These are phyloP conservation scores for Kentomonas sorsogonicus DNA, from an alignment of 208 protist genomes.

Conservation along the genomic window DNA sequence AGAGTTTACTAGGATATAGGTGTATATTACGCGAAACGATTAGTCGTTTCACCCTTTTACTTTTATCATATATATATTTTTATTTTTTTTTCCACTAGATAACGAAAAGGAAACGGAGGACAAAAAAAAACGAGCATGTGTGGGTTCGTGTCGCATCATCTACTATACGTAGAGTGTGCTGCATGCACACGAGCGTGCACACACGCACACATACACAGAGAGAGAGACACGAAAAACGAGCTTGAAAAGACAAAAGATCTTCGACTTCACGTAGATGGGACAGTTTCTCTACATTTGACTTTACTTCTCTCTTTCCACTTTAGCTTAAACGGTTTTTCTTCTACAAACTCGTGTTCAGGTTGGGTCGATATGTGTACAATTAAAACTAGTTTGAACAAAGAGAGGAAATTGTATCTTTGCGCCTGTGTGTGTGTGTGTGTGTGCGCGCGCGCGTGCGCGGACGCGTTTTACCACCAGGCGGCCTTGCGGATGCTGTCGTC, in stretches of 20 bases:
- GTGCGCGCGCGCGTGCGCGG: too few relatives aligned
- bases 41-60: too few relatives aligned
- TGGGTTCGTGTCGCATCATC: neutral
- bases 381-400: slow-evolving; percentile 5
- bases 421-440: too few relatives aligned
- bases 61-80: too few relatives aligned
- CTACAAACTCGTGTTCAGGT: too few relatives aligned
- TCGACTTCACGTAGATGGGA: too few relatives aligned
- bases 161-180: neutral
- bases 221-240: slow-evolving; percentile 11
- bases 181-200: too few relatives aligned
- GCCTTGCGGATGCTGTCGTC: slow-evolving; percentile 79
- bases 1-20: too few relatives aligned
- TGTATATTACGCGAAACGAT: too few relatives aligned
- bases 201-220: slow-evolving; percentile 11
- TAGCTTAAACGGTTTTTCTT: too few relatives aligned
- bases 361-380: neutral
- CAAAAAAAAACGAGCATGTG: slow-evolving; percentile 11
- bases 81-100: neutral
- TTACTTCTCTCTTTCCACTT: too few relatives aligned
- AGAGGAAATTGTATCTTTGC: neutral
- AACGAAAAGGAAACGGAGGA: neutral
- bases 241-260: neutral
- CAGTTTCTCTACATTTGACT: too few relatives aligned
- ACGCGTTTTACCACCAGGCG: slow-evolving; percentile 78